Evolutionary conservation across 345 rosid genomes (phyloP).

Genomic region (Syzygium jambos): DNA sequence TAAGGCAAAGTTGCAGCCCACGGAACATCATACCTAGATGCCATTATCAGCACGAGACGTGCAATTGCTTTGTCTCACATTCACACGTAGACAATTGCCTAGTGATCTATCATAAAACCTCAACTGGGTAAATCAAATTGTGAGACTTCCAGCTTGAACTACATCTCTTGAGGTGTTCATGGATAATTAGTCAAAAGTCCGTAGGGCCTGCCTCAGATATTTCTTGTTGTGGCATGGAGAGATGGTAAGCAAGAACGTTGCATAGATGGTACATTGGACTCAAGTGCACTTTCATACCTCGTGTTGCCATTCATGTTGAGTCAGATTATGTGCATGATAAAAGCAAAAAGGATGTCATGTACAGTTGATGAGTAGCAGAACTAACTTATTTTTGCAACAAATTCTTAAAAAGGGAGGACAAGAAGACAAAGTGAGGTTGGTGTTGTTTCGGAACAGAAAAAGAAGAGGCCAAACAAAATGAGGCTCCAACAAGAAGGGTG

Average conservation of each 20-base stretch:
- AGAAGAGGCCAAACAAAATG: not conserved
- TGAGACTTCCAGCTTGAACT: not conserved
- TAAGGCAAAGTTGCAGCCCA: not conserved
- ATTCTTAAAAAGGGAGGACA: not conserved
- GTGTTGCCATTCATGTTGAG: not conserved
- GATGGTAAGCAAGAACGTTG: not conserved
- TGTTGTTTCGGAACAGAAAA: not conserved
- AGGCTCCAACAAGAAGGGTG: not conserved
- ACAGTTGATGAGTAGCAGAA: not conserved
- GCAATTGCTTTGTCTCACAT: not conserved
- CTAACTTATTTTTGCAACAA: not conserved
- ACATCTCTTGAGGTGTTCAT: not conserved
- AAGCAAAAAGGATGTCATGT: not conserved
- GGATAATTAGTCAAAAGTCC: not conserved
- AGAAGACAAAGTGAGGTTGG: not conserved
- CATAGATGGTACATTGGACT: not conserved
- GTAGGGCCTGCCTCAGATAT: not conserved
- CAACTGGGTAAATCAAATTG: not conserved
- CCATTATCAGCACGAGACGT: not conserved
- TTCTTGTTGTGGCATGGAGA: not conserved
- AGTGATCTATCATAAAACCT: not conserved
- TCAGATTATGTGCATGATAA: not conserved
- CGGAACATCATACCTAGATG: not conserved
- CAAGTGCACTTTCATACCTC: not conserved
- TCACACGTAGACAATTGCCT: not conserved